A percentile compares a stretch with the other conserved stretches of the same genome.
These are phyloP conservation scores for Ustilago hordei DNA, from an alignment of 1,284 basidiomycete genomes.

Conservation along the genomic window DNA sequence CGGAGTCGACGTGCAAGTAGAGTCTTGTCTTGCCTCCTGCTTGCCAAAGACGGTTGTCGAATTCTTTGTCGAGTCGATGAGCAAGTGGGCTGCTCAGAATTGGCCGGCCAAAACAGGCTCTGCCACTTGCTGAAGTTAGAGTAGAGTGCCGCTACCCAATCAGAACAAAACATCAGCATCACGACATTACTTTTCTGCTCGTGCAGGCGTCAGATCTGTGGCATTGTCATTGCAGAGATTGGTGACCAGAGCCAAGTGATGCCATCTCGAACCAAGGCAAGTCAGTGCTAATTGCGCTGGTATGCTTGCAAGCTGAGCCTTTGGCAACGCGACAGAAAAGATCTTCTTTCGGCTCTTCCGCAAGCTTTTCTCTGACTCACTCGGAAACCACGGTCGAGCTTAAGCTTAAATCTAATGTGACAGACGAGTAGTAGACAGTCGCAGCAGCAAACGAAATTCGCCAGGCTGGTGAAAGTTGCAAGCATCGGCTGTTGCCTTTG, in stretches of 20 bases:
- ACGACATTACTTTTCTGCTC: not conserved
- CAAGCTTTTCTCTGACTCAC: not conserved
- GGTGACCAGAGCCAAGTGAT: not conserved
- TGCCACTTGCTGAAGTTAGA: not conserved
- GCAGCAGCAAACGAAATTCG: not conserved
- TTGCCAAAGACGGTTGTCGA: not conserved
- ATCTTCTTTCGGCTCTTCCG: not conserved
- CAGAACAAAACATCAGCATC: not conserved
- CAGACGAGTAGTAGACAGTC: not conserved
- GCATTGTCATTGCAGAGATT: not conserved
- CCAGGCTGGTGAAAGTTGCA: not conserved
- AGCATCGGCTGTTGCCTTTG: not conserved
- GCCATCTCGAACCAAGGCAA: not conserved
- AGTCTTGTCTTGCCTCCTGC: not conserved
- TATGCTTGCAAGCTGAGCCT: not conserved
- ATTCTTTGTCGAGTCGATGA: not conserved
- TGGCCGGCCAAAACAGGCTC: not conserved
- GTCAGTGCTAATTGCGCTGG: not conserved
- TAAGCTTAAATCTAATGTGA: slow-evolving; percentile 7
- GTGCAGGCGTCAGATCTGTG: not conserved
- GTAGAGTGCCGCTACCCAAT: not conserved
- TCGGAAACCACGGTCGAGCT: not conserved
- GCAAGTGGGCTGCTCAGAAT: slow-evolving; percentile 4
- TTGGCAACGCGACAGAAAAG: not conserved
- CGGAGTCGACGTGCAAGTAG: not conserved